These are phyloP conservation scores for Fusarium irregulare DNA, from an alignment of 2,329 filamentous ascomycete species.

Conservation along the genomic window DNA sequence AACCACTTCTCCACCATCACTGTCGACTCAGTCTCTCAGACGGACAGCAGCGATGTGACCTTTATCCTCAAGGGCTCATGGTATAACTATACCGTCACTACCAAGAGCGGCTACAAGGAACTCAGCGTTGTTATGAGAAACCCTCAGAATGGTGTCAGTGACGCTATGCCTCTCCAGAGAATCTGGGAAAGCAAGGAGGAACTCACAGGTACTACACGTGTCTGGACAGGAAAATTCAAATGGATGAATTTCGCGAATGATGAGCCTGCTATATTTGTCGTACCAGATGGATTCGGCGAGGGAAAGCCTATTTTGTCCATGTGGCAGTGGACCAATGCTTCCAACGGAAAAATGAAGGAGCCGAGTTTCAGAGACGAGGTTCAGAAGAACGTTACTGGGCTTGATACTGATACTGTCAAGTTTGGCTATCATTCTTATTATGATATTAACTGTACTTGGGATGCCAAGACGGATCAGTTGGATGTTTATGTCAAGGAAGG, in stretches of 20 bases:
- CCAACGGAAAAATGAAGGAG: constrained; percentile 1
- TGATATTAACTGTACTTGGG: constrained; percentile 22
- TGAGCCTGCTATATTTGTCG: constrained; percentile 36
- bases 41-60: not conserved
- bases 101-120: constrained; percentile 19
- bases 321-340: constrained; percentile 34
- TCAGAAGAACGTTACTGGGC: not conserved
- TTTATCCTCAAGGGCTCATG: constrained; percentile 18
- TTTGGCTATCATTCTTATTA: constrained; percentile 23
- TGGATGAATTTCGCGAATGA: constrained; percentile 19
- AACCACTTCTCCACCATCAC: constrained; percentile 34
- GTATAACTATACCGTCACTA: constrained; percentile 25
- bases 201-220: not conserved
- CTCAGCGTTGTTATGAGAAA: constrained; percentile 31
- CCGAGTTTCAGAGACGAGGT: constrained; percentile 4
- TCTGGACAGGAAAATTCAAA: constrained; percentile 42
- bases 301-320: constrained; percentile 33
- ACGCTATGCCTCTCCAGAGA: not conserved
- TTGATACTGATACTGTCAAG: not conserved
- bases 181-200: constrained; percentile 30
- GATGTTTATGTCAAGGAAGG: constrained; percentile 6
- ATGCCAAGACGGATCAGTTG: constrained; percentile 8
- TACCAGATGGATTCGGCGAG: constrained; percentile 33
- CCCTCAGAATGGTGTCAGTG: not conserved
- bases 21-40: constrained; percentile 14